These are phyloP conservation scores for Metarhizium anisopliae DNA, from an alignment of 2,329 filamentous ascomycete species.

Conservation along the genomic window DNA sequence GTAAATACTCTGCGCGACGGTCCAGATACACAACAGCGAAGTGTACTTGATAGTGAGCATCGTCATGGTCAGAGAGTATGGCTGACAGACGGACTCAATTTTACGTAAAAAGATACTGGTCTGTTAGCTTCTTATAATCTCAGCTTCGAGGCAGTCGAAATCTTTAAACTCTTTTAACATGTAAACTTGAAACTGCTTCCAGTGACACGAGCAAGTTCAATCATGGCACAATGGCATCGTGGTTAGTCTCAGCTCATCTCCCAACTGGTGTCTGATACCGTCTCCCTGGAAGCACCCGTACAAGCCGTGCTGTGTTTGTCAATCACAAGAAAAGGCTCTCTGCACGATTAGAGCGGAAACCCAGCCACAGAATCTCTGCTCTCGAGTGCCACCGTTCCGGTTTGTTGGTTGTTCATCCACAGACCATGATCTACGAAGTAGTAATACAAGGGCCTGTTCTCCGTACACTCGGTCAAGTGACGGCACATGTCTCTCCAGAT, in stretches of 20 bases:
- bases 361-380: too few relatives aligned
- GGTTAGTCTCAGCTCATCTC: background rate
- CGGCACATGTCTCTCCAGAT: too few relatives aligned
- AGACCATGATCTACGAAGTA: too few relatives aligned
- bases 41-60: background rate
- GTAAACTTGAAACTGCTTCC: background rate
- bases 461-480: too few relatives aligned
- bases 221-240: background rate
- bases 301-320: too few relatives aligned
- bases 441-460: too few relatives aligned
- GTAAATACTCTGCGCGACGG: background rate
- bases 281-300: too few relatives aligned
- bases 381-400: too few relatives aligned
- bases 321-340: too few relatives aligned
- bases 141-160: background rate
- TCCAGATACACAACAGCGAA: background rate
- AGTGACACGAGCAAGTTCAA: background rate
- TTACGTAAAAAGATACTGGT: background rate
- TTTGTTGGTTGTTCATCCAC: too few relatives aligned
- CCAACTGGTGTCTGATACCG: background rate
- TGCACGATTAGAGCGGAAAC: too few relatives aligned
- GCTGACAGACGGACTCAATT: background rate
- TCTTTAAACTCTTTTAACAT: background rate
- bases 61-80: background rate
- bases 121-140: background rate